A percentile compares a stretch with the other conserved stretches of the same genome.
Evolutionary conservation across 2,329 filamentous ascomycete species (phyloP).

Genomic region (Didymella exigua): DNA sequence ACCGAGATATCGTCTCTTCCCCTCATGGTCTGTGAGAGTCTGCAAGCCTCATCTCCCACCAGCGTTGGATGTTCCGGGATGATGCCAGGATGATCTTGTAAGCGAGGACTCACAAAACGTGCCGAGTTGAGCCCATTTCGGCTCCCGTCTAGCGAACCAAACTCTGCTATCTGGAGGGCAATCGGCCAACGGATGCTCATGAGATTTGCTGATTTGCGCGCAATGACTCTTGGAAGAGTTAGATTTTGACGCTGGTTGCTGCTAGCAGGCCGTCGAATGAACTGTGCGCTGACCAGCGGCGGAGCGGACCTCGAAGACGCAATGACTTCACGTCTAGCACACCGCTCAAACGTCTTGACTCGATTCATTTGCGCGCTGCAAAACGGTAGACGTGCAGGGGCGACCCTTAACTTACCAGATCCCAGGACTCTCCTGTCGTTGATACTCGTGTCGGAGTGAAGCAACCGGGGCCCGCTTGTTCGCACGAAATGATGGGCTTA

Average conservation of each 20-base stretch:
- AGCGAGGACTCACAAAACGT: slow-evolving; percentile 12
- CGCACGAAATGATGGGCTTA: slow-evolving; percentile 18
- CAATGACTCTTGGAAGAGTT: slow-evolving; percentile 12
- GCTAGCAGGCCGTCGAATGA: slow-evolving; percentile 1
- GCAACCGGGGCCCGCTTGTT: slow-evolving; percentile 19
- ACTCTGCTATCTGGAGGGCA: slow-evolving; percentile 3
- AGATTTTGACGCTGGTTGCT: slow-evolving; percentile 13
- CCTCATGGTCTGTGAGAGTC: slow-evolving; percentile 8
- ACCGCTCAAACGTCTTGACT: slow-evolving; percentile 14
- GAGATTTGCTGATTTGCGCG: slow-evolving; percentile 10
- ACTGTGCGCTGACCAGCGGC: slow-evolving; percentile 11
- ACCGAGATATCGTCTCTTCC: slow-evolving; percentile 11
- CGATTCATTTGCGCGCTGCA: slow-evolving; percentile 1
- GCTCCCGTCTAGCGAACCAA: slow-evolving; percentile 26
- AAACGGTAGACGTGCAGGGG: slow-evolving; percentile 13
- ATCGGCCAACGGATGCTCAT: slow-evolving; percentile 5
- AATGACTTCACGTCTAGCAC: slow-evolving; percentile 11
- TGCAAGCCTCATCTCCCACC: slow-evolving; percentile 18
- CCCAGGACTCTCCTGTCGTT: slow-evolving; percentile 7
- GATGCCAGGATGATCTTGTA: slow-evolving; percentile 5
- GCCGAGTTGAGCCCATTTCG: slow-evolving; percentile 12
- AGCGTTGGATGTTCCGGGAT: slow-evolving; percentile 18
- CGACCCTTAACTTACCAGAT: slow-evolving; percentile 13
- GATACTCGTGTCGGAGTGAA: slow-evolving; percentile 13
- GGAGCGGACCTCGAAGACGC: slow-evolving; percentile 8